phyloP scores from a whole-genome alignment of 441 rosid species.

The Erodium texanum region DNA sequence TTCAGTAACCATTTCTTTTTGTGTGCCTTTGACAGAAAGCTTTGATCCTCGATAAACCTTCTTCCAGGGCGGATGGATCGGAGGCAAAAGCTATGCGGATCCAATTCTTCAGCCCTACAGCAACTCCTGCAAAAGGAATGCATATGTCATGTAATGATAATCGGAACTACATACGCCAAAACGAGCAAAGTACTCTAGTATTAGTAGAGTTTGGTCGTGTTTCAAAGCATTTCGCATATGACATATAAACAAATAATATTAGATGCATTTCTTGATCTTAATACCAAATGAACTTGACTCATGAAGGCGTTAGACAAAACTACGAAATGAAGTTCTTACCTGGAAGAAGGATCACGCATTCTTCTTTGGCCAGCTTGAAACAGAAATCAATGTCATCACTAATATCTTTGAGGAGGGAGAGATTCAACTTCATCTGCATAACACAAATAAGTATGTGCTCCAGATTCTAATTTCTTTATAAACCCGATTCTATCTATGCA shows the following conservation, averaged over 20 bases:
- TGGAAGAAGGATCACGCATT: not conserved
- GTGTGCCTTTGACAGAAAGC: conserved; percentile 43
- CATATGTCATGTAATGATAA: not conserved
- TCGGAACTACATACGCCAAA: too few relatives aligned
- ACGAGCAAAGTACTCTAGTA: too few relatives aligned
- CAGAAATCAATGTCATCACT: conserved; percentile 2
- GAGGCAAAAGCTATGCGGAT: conserved; percentile 55
- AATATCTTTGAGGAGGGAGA: not conserved
- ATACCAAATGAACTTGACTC: too few relatives aligned
- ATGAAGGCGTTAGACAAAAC: too few relatives aligned
- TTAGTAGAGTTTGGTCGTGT: too few relatives aligned
- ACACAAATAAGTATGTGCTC: not conserved
- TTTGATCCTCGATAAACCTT: conserved; percentile 46
- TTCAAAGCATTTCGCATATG: too few relatives aligned
- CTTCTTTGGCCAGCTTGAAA: conserved; percentile 4
- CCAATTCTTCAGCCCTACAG: conserved; percentile 13
- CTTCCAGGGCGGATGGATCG: conserved; percentile 43
- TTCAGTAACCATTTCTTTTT: conserved; percentile 11
- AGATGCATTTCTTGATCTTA: too few relatives aligned
- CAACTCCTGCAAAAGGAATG: not conserved
- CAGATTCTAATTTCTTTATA: not conserved
- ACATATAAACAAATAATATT: too few relatives aligned
- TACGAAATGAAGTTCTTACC: not conserved
- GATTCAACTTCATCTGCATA: conserved; percentile 1
- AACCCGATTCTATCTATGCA: not conserved